phyloP scores from a whole-genome alignment of 2,329 filamentous ascomycete species.

The Colletotrichum melonis region DNA sequence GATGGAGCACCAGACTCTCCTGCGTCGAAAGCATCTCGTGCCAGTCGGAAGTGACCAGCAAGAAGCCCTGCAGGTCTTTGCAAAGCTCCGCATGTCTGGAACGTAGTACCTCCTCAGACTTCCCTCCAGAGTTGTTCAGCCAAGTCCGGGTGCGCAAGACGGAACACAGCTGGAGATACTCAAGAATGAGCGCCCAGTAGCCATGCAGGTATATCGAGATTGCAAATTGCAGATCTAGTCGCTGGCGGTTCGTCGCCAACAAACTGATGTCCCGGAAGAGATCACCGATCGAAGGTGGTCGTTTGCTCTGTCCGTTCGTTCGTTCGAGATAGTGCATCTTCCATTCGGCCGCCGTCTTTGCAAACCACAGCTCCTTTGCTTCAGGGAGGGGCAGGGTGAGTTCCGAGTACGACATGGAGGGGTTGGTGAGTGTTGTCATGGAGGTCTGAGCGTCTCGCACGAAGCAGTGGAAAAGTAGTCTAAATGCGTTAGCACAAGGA shows the following conservation, averaged over 20 bases:
- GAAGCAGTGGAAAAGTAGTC: constrained; percentile 73
- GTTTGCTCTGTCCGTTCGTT: constrained; percentile 49
- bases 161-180: constrained; percentile 71
- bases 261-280: constrained; percentile 67
- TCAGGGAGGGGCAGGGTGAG: constrained; percentile 74
- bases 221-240: constrained; percentile 67
- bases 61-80: constrained; percentile 64
- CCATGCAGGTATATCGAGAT: constrained; percentile 72
- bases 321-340: constrained; percentile 66
- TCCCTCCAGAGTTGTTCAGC: constrained; percentile 50
- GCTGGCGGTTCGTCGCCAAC: constrained; percentile 58
- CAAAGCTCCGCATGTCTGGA: constrained; percentile 73
- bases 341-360: constrained; percentile 72
- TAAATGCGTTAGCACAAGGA: constrained; percentile 40
- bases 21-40: constrained; percentile 55
- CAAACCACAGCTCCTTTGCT: constrained; percentile 72
- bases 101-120: constrained; percentile 58
- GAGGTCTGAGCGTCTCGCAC: constrained; percentile 75
- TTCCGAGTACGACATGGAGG: constrained; percentile 76
- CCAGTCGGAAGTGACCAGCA: constrained; percentile 55
- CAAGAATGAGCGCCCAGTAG: constrained; percentile 74
- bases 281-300: constrained; percentile 65
- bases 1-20: constrained; percentile 60
- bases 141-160: constrained; percentile 61
- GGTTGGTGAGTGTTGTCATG: constrained; percentile 73